Evolutionary conservation across 1,139 yeast genomes (phyloP).

Genomic region (Taphrina pruni): DNA sequence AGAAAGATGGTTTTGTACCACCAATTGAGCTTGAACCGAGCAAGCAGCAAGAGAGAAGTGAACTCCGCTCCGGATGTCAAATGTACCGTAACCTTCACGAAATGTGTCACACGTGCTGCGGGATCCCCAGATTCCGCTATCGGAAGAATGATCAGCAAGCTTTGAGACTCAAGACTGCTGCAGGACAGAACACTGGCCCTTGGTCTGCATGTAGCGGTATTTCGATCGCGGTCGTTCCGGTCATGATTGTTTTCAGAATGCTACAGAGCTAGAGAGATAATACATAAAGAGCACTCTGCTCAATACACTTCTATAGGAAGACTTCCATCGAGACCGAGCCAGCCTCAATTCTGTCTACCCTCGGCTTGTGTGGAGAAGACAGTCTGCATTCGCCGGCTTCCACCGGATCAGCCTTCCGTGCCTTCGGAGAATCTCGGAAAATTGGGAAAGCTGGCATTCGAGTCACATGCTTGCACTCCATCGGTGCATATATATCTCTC

Average conservation of each 20-base stretch:
- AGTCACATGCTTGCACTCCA: background rate
- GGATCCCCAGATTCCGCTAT: conserved; percentile 9
- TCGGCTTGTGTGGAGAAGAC: conserved; percentile 5
- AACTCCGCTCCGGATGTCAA: conserved; percentile 20
- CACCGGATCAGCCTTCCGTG: background rate
- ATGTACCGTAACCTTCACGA: background rate
- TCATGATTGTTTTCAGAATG: no score
- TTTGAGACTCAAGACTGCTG: no score
- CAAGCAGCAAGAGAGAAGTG: conserved; percentile 5
- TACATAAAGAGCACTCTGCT: no score
- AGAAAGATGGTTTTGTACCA: background rate
- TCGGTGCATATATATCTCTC: no score
- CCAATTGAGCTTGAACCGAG: conserved; percentile 10
- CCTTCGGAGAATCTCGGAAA: conserved; percentile 1
- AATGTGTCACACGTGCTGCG: background rate
- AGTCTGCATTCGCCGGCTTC: background rate
- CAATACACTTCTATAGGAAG: no score
- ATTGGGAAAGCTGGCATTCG: background rate
- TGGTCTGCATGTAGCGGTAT: no score
- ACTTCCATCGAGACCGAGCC: no score
- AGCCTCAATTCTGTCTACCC: background rate
- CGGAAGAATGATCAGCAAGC: conserved; percentile 1
- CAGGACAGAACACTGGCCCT: no score
- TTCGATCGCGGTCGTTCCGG: background rate
- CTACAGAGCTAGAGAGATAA: no score